Conservation (phyloP, 2,329 filamentous ascomycete species). For the Diplodia seriata region DNA sequence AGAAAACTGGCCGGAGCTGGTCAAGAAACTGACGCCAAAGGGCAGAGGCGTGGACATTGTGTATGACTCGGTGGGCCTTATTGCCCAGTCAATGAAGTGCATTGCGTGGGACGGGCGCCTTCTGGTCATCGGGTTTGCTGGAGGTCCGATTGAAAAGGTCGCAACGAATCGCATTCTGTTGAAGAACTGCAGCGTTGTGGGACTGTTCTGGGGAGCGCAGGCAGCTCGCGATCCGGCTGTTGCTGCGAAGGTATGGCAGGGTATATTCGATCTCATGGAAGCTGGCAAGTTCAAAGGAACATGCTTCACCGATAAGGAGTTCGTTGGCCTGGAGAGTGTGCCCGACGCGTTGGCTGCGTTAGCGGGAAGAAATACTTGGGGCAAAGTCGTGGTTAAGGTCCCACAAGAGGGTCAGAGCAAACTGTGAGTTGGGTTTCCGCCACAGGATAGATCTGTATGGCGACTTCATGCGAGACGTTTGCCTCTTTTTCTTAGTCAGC, state of each 20-base stretch:
- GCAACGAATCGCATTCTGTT: slow-evolving; percentile 89
- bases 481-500: neutral
- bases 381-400: slow-evolving; percentile 91
- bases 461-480: neutral
- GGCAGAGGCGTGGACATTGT: slow-evolving; percentile 85
- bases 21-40: slow-evolving; percentile 78
- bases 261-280: slow-evolving; percentile 77
- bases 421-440: slow-evolving; percentile 37
- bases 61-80: slow-evolving; percentile 90
- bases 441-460: neutral
- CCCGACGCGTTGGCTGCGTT: slow-evolving; percentile 78
- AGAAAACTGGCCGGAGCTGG: slow-evolving; percentile 67
- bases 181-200: slow-evolving; percentile 91
- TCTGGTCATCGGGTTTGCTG: slow-evolving; percentile 87
- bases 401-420: slow-evolving; percentile 61
- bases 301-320: slow-evolving; percentile 80
- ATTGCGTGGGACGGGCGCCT: slow-evolving; percentile 91
- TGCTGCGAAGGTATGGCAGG: slow-evolving; percentile 78
- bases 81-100: slow-evolving; percentile 88
- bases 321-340: slow-evolving; percentile 80
- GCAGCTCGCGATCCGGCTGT: slow-evolving; percentile 73
- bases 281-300: slow-evolving; percentile 82
- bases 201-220: slow-evolving; percentile 92
- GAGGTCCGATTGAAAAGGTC: slow-evolving; percentile 86
- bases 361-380: slow-evolving; percentile 86